Evolutionary conservation across 2,329 filamentous ascomycete species (phyloP).

Genomic region (Akanthomyces muscarius): DNA sequence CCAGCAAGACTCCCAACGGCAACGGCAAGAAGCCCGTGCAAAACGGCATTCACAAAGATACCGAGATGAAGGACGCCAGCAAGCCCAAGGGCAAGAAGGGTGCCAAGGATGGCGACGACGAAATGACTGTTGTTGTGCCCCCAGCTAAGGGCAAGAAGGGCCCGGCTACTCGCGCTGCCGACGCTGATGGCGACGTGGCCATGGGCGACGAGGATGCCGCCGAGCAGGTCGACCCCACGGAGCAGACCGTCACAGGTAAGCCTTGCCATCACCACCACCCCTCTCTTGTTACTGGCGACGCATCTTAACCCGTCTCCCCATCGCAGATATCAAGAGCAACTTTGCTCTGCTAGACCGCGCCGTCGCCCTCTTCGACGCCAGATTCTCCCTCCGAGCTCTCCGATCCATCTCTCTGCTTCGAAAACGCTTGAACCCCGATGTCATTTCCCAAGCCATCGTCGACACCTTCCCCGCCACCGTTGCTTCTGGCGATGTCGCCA

Average conservation of each 20-base stretch:
- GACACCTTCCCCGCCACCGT: conserved; percentile 67
- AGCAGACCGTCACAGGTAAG: conserved; percentile 58
- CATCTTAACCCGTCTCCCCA: neutral
- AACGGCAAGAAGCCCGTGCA: conserved; percentile 67
- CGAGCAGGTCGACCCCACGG: conserved; percentile 56
- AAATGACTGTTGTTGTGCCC: conserved; percentile 79
- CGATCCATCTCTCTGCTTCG: conserved; percentile 94
- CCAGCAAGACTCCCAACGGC: conserved; percentile 67
- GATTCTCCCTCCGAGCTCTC: conserved; percentile 90
- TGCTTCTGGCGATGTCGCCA: conserved; percentile 61
- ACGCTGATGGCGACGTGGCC: conserved; percentile 64
- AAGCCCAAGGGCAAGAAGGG: conserved; percentile 64
- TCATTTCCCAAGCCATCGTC: conserved; percentile 74
- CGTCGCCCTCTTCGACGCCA: conserved; percentile 86
- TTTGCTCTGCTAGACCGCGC: conserved; percentile 88
- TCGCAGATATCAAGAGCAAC: conserved; percentile 86
- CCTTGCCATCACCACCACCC: neutral
- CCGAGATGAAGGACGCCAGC: conserved; percentile 66
- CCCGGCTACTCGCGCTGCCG: conserved; percentile 53
- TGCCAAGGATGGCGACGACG: conserved; percentile 65
- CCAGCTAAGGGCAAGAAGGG: conserved; percentile 62
- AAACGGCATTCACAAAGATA: conserved; percentile 63
- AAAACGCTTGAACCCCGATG: conserved; percentile 80
- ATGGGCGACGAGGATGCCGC: conserved; percentile 63
- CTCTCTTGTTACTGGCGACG: conserved; percentile 16